A percentile compares a stretch with the other conserved stretches of the same genome.
phyloP scores from a whole-genome alignment of 139 green algal genomes.

The Chlamydomonas sp. region DNA sequence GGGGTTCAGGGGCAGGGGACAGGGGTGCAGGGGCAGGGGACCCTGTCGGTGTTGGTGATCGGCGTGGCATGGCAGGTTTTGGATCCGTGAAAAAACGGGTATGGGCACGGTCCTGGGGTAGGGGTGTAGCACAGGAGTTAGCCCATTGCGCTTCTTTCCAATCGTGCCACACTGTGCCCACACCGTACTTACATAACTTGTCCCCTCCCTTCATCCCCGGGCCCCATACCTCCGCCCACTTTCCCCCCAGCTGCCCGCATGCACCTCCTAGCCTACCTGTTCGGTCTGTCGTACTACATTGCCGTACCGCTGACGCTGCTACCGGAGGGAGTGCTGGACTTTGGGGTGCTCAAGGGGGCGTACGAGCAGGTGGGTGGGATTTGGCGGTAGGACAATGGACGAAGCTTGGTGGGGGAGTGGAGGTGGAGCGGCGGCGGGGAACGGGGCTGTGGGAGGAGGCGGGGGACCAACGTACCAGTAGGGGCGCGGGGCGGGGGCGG shows the following conservation, averaged over 20 bases:
- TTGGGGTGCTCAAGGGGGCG: neutral
- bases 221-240: neutral
- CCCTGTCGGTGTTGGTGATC: too few relatives aligned
- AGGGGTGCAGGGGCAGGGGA: too few relatives aligned
- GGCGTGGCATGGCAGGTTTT: too few relatives aligned
- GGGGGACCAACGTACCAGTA: neutral
- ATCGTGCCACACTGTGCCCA: neutral
- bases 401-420: neutral
- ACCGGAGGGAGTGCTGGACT: conserved; percentile 15
- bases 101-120: too few relatives aligned
- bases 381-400: too few relatives aligned
- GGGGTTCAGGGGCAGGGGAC: too few relatives aligned
- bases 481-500: neutral
- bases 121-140: too few relatives aligned
- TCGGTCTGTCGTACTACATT: conserved; percentile 82
- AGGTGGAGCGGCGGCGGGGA: neutral
- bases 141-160: too few relatives aligned
- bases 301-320: conserved; percentile 72
- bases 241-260: conserved; percentile 59
- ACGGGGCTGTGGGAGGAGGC: neutral
- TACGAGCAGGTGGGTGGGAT: neutral
- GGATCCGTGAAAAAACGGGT: too few relatives aligned
- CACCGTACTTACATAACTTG: neutral
- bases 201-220: neutral
- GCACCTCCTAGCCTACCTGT: conserved; percentile 85